Evolutionary conservation across 2,329 filamentous ascomycete species (phyloP), one percentile per base, ranked within the genome.

Genomic region (Ophiostoma novo-ulmi): DNA sequence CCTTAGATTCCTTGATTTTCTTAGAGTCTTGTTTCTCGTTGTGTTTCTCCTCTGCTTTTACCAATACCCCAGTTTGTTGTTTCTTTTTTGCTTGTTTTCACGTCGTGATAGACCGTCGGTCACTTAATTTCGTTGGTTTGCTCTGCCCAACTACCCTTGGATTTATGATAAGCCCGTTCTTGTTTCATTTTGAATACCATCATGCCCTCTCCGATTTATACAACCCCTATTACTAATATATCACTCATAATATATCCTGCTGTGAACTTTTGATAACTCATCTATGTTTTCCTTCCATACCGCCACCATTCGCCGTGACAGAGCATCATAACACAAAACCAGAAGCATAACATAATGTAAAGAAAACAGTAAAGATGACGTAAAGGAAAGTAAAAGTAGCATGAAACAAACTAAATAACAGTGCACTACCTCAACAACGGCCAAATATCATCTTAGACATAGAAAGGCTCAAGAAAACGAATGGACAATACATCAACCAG

Each of bases 401-500:
- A n/a, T 20, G 11, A 64, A 35, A 64, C 8, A 38, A 64, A 64
- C 35, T 64, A 64, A n/a, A 64, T 64, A 64, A 36, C 26, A 64
- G 61, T 31, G 52, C 61, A 64, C 61, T 36, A 64, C 61, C 61
- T 64, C 61, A n/a, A 38, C 61, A 36, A 17, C 61, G 35, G 61
- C 35, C 35, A 38, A 36, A 64, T 64, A 48, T n/a, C 38, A 35
- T 44, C 31, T 64, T 22, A 64, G 22, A 69, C 35, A 20, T 22
- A 64, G 22, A 69, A n/a, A 20, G 44, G 61, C 39, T 13, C 58
- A 48, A 26, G 38, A 67, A 17, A 55, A 13, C 31, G 14, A 68
- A 68, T 38, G 17, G 39, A 65, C 63, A 68, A 63, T 10, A 17
- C 10, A 69, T 38, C 38, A 61, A 65, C 61, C 35, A 31, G 22